Conservation (phyloP, 805 yeast genomes). For the Pichia cephalocereana region DNA sequence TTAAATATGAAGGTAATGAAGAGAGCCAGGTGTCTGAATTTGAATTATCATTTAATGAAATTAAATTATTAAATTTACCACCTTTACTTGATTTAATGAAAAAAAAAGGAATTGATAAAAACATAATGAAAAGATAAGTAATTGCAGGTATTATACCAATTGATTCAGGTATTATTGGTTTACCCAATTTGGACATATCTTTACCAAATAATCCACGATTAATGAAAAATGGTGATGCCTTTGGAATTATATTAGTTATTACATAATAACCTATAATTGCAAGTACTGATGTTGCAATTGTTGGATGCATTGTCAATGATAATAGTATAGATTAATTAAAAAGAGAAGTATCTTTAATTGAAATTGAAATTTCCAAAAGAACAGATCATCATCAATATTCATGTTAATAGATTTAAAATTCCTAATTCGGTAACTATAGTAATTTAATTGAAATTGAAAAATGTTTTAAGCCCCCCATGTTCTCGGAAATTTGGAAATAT, state of each 20-base stretch:
- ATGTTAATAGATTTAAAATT: too few relatives aligned
- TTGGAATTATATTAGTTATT: conserved; percentile 58
- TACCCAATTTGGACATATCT: conserved; percentile 71
- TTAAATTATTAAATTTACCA: neutral
- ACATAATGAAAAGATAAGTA: conserved; percentile 71
- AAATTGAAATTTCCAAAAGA: too few relatives aligned
- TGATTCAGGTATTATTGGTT: conserved; percentile 76
- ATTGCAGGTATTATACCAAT: conserved; percentile 87
- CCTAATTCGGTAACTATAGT: too few relatives aligned
- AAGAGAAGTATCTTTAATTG: too few relatives aligned
- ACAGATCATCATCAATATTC: too few relatives aligned
- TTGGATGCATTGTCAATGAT: neutral
- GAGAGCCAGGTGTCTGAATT: conserved; percentile 32
- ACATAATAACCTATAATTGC: conserved; percentile 55
- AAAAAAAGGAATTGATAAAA: conserved; percentile 78
- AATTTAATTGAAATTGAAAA: too few relatives aligned
- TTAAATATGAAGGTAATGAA: conserved; percentile 74
- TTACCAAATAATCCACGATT: conserved; percentile 77
- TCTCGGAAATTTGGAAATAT: too few relatives aligned
- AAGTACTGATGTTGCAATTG: conserved; percentile 18
- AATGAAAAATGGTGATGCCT: conserved; percentile 55
- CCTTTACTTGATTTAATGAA: conserved; percentile 42
- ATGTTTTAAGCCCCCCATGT: too few relatives aligned
- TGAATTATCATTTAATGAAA: neutral
- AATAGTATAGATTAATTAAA: too few relatives aligned